Evolutionary conservation across 805 yeast genomes (phyloP).

Genomic region (Starmerella riodocensis): DNA sequence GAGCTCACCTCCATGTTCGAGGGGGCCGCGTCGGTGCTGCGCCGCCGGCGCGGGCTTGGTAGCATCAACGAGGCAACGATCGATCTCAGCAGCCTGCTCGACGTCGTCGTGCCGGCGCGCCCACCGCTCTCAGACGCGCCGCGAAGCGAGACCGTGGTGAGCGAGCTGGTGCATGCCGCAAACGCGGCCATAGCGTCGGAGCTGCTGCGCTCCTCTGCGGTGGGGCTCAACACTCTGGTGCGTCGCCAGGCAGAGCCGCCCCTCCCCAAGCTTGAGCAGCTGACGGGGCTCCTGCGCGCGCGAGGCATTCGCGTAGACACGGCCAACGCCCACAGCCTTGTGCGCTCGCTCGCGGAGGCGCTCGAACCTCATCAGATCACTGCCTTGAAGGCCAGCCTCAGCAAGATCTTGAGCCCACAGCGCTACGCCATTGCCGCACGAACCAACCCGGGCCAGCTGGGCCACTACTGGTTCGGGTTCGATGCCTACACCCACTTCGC

Average conservation of each 20-base stretch:
- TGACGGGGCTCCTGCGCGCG: constrained; percentile 54
- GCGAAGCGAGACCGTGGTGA: constrained; percentile 39
- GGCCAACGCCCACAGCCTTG: constrained; percentile 54
- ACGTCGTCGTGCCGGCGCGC: constrained; percentile 15
- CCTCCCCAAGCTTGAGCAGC: constrained; percentile 62
- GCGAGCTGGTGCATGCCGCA: constrained; percentile 68
- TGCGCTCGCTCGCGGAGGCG: constrained; percentile 53
- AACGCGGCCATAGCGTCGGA: constrained; percentile 77
- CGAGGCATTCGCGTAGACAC: constrained; percentile 50
- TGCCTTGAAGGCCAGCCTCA: constrained; percentile 65
- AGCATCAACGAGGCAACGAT: constrained; percentile 6
- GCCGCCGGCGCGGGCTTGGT: constrained; percentile 14
- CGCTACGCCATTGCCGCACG: constrained; percentile 82
- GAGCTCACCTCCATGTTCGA: constrained; percentile 3
- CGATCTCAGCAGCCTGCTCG: constrained; percentile 12
- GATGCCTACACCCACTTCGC: constrained; percentile 88
- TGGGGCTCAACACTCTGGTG: constrained; percentile 72
- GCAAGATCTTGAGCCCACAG: constrained; percentile 73
- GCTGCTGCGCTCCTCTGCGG: constrained; percentile 41
- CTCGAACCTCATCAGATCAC: constrained; percentile 49
- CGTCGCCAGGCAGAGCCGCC: constrained; percentile 84
- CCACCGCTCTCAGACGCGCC: constrained; percentile 11
- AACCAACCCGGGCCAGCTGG: constrained; percentile 61
- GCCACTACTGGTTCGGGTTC: constrained; percentile 67
- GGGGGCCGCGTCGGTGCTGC: constrained; percentile 8